Evolutionary conservation across 1,284 basidiomycete genomes (phyloP).

Genomic region (Ganoderma resinaceum): DNA sequence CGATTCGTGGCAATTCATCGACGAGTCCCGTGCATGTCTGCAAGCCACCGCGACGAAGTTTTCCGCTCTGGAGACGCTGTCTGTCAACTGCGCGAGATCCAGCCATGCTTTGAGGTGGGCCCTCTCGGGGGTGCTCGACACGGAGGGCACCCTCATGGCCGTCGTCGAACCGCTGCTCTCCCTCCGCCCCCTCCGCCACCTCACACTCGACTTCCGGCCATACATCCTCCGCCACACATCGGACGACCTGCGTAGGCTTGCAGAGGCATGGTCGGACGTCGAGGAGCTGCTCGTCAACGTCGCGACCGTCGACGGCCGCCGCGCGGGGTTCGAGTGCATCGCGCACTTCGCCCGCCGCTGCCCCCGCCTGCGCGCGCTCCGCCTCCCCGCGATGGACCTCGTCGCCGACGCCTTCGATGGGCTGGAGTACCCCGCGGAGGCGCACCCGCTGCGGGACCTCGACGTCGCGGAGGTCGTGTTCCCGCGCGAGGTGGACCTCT

Average conservation of each 20-base stretch:
- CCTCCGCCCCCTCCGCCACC: not conserved
- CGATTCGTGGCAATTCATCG: not conserved
- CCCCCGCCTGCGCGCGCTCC: not conserved
- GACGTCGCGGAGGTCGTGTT: slow-evolving; percentile 12
- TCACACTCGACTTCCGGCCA: not conserved
- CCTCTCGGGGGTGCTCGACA: not conserved
- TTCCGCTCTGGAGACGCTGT: not conserved
- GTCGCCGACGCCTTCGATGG: not conserved
- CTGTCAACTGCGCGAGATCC: not conserved
- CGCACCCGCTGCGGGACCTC: slow-evolving; percentile 5
- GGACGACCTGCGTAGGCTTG: not conserved
- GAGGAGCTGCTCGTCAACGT: slow-evolving; percentile 6
- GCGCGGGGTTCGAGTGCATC: slow-evolving; percentile 12
- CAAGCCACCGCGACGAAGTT: not conserved
- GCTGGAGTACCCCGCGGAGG: not conserved
- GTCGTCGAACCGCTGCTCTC: not conserved
- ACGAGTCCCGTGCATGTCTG: not conserved
- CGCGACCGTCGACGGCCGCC: not conserved
- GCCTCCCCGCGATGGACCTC: slow-evolving; percentile 12
- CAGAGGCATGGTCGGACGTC: slow-evolving; percentile 10
- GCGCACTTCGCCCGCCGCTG: slow-evolving; percentile 11
- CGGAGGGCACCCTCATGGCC: not conserved
- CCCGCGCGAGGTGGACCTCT: slow-evolving; percentile 2
- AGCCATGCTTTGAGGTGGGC: too few relatives aligned
- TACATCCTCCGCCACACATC: not conserved